Base-by-base conservation (phyloP, 345 rosid genomes). In the Aquilaria malaccensis region DNA sequence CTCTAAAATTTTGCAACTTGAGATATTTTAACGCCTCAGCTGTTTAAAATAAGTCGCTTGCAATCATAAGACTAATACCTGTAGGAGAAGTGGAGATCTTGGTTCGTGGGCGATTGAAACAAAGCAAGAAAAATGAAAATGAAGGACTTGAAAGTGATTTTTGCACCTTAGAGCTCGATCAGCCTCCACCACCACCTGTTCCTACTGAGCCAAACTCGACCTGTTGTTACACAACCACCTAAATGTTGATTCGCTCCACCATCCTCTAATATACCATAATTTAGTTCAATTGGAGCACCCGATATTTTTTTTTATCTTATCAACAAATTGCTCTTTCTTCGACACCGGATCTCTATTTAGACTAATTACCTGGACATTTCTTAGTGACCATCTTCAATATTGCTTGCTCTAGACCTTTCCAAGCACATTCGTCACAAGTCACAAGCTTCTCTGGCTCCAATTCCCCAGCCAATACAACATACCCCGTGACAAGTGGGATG, bases 401-500 rank as follows among this genome's bases (percentile, higher is more conserved):
- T 90, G 95, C 14, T 83, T 82, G 33, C 22, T 77, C 69, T 83
- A 87, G 53, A 88, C 74, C 75, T 76, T 88, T 58, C 69, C 74
- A 15, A 94, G 67, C 22, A 86, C 63, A 76, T 86, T 95, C 75
- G 22, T 22, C 22, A 22, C 22, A 22, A 22, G 72, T 83, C 45
- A 82, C 87, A 14, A 94, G 82, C 59, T 74, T 61, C 60, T 78
- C 86, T 10, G 93, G 95, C 69, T 90, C 96, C 10, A 81, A 68
- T 6, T 94, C 96, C 9, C 96, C 99, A 11, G 90, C 99, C 72
- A 94, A 69, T 66, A 90, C 89, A 30, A 97, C 97, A 67, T 94
- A 88, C 74, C 80, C 78, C 75, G 52, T 49, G 70, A 67, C 12
- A 70, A 65, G 0, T 68, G 69, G 30, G 10, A 69, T 70, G 2